These are phyloP conservation scores for Gossypium bickii DNA, from an alignment of 345 rosid genomes.

Conservation along the genomic window DNA sequence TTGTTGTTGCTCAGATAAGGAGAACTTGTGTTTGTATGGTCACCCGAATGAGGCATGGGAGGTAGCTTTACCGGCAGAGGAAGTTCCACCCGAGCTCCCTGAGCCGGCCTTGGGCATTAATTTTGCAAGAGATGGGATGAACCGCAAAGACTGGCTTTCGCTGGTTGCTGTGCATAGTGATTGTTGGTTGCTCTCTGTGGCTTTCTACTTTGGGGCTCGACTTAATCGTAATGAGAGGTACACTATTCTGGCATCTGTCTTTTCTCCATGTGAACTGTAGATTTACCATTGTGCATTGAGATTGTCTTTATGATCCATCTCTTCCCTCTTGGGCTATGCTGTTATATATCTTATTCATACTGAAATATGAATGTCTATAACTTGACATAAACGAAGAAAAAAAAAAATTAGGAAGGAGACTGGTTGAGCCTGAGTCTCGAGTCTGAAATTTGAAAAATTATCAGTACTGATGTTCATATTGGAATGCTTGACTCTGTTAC, in stretches of 20 bases:
- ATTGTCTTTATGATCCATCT: not conserved
- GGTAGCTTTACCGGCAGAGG: slow-evolving; percentile 68
- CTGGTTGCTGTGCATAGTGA: slow-evolving; percentile 81
- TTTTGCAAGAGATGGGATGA: slow-evolving; percentile 81
- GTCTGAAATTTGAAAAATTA: not conserved
- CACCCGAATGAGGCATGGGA: slow-evolving; percentile 79
- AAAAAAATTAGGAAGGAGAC: not conserved
- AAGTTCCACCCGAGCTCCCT: slow-evolving; percentile 81
- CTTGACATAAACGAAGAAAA: not conserved
- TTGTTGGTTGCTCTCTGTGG: slow-evolving; percentile 75
- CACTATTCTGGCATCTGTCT: not conserved
- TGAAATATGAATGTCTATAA: not conserved
- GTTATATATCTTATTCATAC: not conserved
- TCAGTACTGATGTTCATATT: not conserved
- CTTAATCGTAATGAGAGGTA: slow-evolving; percentile 77
- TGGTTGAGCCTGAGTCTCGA: not conserved
- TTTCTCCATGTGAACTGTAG: not conserved
- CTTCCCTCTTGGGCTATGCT: not conserved
- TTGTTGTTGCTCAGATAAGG: slow-evolving; percentile 46
- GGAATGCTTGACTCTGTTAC: slow-evolving; percentile 26
- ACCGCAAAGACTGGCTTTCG: slow-evolving; percentile 76
- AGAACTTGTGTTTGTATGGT: slow-evolving; percentile 71
- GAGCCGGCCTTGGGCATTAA: slow-evolving; percentile 87
- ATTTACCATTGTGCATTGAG: not conserved
- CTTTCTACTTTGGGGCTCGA: slow-evolving; percentile 76